Conservation (phyloP, 2,329 filamentous ascomycete species). For the Fusarium pininemorale region DNA sequence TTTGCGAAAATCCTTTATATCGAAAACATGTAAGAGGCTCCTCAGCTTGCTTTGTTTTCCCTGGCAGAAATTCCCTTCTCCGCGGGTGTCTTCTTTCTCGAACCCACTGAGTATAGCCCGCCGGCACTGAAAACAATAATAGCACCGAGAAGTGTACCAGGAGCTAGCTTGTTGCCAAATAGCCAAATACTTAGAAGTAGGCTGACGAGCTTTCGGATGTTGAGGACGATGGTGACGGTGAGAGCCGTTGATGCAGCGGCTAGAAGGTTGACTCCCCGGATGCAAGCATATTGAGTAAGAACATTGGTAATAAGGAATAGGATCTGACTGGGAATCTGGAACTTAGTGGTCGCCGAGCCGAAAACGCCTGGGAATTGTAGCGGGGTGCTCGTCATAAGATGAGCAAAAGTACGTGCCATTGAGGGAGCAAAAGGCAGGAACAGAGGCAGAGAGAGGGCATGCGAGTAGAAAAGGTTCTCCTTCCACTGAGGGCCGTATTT, state of each 20-base stretch:
- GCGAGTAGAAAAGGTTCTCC: constrained; percentile 95
- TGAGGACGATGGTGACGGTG: constrained; percentile 95
- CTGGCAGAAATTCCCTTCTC: constrained; percentile 4
- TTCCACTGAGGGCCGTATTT: constrained; percentile 90
- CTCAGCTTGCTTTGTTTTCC: constrained; percentile 33
- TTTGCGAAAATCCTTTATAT: not conserved
- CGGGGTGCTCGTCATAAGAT: constrained; percentile 70
- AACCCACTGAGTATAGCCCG: constrained; percentile 87
- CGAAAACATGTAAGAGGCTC: not conserved
- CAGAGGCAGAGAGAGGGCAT: constrained; percentile 77
- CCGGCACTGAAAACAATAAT: constrained; percentile 88
- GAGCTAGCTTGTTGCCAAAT: constrained; percentile 85
- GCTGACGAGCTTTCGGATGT: constrained; percentile 93
- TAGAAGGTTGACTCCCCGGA: constrained; percentile 94
- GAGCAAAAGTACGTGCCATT: constrained; percentile 70
- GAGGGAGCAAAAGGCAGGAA: constrained; percentile 77
- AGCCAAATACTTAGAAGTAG: constrained; percentile 91
- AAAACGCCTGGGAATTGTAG: constrained; percentile 50
- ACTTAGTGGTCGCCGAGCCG: constrained; percentile 7
- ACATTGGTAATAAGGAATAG: constrained; percentile 79
- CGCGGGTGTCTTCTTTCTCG: constrained; percentile 41
- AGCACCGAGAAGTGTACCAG: constrained; percentile 82
- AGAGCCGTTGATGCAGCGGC: constrained; percentile 88
- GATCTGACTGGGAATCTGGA: constrained; percentile 71
- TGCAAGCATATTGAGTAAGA: constrained; percentile 92